A percentile compares a stretch with the other conserved stretches of the same genome.
Evolutionary conservation across 2,329 filamentous ascomycete species (phyloP).

Genomic region (Fusarium sp.): DNA sequence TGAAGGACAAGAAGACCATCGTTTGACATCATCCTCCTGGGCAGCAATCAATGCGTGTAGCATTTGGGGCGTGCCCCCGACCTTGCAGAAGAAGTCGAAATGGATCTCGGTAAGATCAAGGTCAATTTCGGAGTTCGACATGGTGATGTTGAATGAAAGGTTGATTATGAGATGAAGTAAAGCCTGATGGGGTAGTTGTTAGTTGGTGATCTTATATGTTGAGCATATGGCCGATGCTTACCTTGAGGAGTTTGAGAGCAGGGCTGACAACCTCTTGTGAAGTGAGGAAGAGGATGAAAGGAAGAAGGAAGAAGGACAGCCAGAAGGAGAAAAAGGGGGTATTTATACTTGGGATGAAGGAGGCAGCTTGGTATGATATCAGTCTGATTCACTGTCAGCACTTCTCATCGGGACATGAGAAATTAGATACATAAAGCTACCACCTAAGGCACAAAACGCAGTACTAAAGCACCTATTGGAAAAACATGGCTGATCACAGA

Average conservation of each 20-base stretch:
- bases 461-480: fast-evolving
- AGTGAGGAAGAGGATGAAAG: not conserved
- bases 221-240: not conserved
- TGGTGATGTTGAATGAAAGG: fast-evolving
- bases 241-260: fast-evolving
- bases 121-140: fast-evolving
- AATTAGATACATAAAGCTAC: too few species aligned
- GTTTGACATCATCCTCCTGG: not conserved
- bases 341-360: not conserved
- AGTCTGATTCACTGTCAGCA: not conserved
- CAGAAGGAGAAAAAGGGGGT: not conserved
- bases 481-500: not conserved
- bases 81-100: not conserved
- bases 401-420: too few species aligned
- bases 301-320: not conserved
- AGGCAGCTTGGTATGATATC: not conserved
- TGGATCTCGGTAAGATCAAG: not conserved
- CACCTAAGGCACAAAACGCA: too few species aligned
- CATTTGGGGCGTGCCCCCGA: not conserved
- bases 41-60: not conserved
- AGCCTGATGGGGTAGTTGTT: not conserved
- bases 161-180: not conserved
- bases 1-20: not conserved
- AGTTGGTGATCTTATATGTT: not conserved
- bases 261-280: too few species aligned